A percentile compares a stretch with the other conserved stretches of the same genome.
phyloP scores from a whole-genome alignment of 2,329 filamentous ascomycete species.

The Exophiala spinifera region DNA sequence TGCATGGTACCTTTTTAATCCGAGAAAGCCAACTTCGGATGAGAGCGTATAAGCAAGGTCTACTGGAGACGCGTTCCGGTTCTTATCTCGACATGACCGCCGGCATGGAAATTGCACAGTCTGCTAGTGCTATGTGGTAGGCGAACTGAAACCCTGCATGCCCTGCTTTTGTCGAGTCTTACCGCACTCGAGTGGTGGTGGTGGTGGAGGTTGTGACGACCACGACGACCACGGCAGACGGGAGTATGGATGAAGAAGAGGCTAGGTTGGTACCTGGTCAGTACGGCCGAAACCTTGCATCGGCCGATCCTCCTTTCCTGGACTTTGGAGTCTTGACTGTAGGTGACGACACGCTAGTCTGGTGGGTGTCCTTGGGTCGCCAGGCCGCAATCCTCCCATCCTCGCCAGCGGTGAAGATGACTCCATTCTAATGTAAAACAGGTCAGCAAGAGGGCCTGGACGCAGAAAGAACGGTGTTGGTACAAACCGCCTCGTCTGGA shows the following conservation, averaged over 20 bases:
- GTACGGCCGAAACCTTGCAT: slow-evolving; percentile 27
- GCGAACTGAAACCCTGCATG: neutral
- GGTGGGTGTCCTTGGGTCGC: slow-evolving; percentile 1
- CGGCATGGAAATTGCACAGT: neutral
- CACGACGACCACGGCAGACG: no score
- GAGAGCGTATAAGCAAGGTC: slow-evolving; percentile 4
- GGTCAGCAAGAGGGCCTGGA: neutral
- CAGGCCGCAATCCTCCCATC: slow-evolving; percentile 35
- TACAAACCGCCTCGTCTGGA: slow-evolving; percentile 43
- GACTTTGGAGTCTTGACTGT: slow-evolving; percentile 17
- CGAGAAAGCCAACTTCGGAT: neutral
- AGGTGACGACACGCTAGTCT: neutral
- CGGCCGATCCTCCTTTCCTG: slow-evolving; percentile 13
- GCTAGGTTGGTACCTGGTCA: slow-evolving; percentile 4
- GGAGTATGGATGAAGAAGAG: no score
- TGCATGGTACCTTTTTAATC: slow-evolving; percentile 5
- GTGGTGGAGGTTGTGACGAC: no score
- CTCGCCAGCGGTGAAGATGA: slow-evolving; percentile 46
- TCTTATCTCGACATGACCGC: neutral
- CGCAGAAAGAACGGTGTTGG: no score
- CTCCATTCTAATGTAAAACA: slow-evolving; percentile 34
- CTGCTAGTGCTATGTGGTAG: neutral
- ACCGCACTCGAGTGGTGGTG: no score
- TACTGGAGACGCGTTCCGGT: neutral
- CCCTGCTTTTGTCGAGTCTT: no score